These are phyloP conservation scores for Tylopilus subfusipes DNA, from an alignment of 768 basidiomycete genomes.

Conservation along the genomic window DNA sequence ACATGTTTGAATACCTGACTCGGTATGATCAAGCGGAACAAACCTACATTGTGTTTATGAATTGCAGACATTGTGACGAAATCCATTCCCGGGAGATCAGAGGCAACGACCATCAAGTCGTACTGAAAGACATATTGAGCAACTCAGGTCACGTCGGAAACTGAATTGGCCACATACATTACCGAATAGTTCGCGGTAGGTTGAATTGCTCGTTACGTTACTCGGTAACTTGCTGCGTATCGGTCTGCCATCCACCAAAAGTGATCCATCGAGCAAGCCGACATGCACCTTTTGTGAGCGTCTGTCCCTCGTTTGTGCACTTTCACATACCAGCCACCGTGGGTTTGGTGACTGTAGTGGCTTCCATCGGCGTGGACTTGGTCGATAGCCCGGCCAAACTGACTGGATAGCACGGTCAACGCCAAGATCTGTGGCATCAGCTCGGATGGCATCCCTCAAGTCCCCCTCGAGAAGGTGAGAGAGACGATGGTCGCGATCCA, in stretches of 20 bases:
- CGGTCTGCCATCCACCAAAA: slow-evolving; percentile 28
- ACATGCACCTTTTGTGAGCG: slow-evolving; percentile 21
- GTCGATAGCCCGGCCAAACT: slow-evolving; percentile 27
- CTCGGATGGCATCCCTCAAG: slow-evolving; percentile 1
- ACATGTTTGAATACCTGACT: background rate
- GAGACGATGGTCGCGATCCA: slow-evolving; percentile 32
- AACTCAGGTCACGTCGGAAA: background rate
- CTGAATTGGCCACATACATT: slow-evolving; percentile 8
- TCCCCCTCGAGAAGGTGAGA: slow-evolving; percentile 22
- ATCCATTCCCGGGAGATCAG: slow-evolving; percentile 25
- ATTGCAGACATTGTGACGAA: slow-evolving; percentile 21
- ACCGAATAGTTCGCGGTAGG: slow-evolving; percentile 22
- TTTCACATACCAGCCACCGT: slow-evolving; percentile 23
- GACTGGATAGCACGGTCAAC: slow-evolving; percentile 16
- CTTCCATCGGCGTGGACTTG: slow-evolving; percentile 19
- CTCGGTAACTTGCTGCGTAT: slow-evolving; percentile 21
- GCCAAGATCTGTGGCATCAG: background rate
- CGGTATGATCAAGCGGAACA: background rate
- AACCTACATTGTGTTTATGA: background rate
- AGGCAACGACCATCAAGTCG: background rate
- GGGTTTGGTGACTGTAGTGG: slow-evolving; percentile 9
- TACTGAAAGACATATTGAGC: background rate
- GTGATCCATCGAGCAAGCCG: slow-evolving; percentile 24
- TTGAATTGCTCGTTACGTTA: slow-evolving; percentile 13
- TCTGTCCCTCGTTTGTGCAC: slow-evolving; percentile 3